Percentiles rank a stretch among this genome's conserved stretches.
These are phyloP conservation scores for Pleoardoris graminearum DNA, from an alignment of 2,329 filamentous ascomycete species.

Conservation along the genomic window DNA sequence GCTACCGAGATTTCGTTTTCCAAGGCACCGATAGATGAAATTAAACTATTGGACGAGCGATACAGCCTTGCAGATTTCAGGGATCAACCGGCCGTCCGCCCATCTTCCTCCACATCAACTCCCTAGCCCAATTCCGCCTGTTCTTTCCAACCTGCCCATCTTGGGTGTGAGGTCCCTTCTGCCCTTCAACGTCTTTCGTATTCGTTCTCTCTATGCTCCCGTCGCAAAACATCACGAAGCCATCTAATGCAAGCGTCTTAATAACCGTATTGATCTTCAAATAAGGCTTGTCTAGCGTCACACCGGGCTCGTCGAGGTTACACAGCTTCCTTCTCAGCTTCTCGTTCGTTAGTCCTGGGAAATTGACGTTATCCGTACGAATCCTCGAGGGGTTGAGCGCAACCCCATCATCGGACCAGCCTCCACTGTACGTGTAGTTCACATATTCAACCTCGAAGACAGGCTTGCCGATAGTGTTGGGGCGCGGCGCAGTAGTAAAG, in stretches of 20 bases:
- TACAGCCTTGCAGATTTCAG: too few relatives aligned
- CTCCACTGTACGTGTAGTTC: conserved; percentile 25
- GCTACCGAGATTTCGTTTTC: too few relatives aligned
- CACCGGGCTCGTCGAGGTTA: conserved; percentile 23
- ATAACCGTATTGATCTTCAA: conserved; percentile 29
- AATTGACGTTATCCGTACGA: conserved; percentile 22
- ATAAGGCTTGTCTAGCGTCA: conserved; percentile 20
- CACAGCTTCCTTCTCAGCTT: conserved; percentile 25
- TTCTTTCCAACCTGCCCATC: not conserved
- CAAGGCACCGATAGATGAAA: too few relatives aligned
- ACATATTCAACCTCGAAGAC: conserved; percentile 32
- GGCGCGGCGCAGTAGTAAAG: conserved; percentile 25
- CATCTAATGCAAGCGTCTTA: conserved; percentile 25
- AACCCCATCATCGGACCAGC: conserved; percentile 21
- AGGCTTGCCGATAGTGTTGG: conserved; percentile 20
- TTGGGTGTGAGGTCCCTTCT: not conserved
- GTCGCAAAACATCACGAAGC: conserved; percentile 28
- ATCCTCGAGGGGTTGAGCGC: conserved; percentile 18
- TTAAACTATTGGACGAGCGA: too few relatives aligned
- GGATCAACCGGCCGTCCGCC: conserved; percentile 17
- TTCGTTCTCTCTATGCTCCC: conserved; percentile 21
- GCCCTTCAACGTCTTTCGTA: conserved; percentile 21
- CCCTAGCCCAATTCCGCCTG: conserved; percentile 20
- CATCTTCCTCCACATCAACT: conserved; percentile 20
- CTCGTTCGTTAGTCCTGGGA: conserved; percentile 22